These are phyloP conservation scores for Colletotrichum phormii DNA, from an alignment of 2,329 filamentous ascomycete genomes.

Conservation along the genomic window DNA sequence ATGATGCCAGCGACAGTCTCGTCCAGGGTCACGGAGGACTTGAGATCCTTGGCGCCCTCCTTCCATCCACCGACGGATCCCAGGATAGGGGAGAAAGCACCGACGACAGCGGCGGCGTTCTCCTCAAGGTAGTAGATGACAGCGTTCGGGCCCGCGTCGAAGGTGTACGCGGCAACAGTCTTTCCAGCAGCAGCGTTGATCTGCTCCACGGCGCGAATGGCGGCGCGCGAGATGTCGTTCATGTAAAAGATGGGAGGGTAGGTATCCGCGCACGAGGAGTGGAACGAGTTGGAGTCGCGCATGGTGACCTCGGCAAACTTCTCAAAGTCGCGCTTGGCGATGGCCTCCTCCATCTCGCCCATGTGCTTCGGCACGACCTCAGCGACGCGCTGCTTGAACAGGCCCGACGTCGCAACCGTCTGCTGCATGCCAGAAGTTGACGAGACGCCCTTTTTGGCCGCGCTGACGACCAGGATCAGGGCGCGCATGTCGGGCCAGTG, in stretches of 20 bases:
- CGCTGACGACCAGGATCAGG: conserved; percentile 88
- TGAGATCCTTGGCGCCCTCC: conserved; percentile 64
- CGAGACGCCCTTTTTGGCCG: conserved; percentile 94
- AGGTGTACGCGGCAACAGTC: conserved; percentile 92
- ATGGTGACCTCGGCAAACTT: conserved; percentile 92
- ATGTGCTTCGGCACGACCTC: conserved; percentile 86
- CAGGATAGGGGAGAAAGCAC: conserved; percentile 79
- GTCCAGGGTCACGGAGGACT: conserved; percentile 69
- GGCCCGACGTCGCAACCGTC: conserved; percentile 89
- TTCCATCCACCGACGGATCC: conserved; percentile 78
- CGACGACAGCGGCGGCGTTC: conserved; percentile 78
- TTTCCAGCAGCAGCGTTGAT: conserved; percentile 86
- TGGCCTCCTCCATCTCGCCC: conserved; percentile 85
- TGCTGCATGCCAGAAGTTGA: conserved; percentile 97
- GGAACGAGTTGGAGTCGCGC: conserved; percentile 97
- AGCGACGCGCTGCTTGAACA: conserved; percentile 82
- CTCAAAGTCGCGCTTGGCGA: conserved; percentile 83
- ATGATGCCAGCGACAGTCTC: conserved; percentile 74
- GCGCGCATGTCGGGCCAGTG: conserved; percentile 98
- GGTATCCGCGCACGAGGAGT: conserved; percentile 93
- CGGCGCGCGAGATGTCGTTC: conserved; percentile 91
- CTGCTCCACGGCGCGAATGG: conserved; percentile 87
- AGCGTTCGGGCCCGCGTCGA: conserved; percentile 96
- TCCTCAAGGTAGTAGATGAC: conserved; percentile 95
- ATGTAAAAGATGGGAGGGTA: conserved; percentile 99